Evolutionary conservation across 2,329 filamentous ascomycete genomes (phyloP), one percentile per base, ranked within the genome.

Genomic region (Pseudogymnoascus destructans): DNA sequence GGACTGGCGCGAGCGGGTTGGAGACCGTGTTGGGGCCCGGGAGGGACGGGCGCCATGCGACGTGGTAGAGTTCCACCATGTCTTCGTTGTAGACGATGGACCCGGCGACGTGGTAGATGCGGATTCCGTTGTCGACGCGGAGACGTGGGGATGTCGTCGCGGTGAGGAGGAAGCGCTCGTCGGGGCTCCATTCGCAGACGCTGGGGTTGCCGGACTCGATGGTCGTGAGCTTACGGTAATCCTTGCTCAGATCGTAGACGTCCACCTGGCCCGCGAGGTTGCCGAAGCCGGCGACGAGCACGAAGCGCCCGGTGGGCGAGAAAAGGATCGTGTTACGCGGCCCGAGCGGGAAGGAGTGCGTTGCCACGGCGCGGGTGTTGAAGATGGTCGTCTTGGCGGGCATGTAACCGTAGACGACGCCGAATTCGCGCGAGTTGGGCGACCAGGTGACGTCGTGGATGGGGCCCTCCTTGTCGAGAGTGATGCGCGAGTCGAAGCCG

Each of bases 371-470:
- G 63, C 89, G 85, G 66, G 86, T 82, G 72, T 96, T 96, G 81
- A 97, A 98, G 65, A 98, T 93, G 65, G 92, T 96, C 3, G 92
- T 93, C 79, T 97, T 97, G 59, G 93, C 89, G n/a, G 93, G 93
- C 90, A 96, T 97, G 73, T 89, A 97, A 61, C 93, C 93, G 70
- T 98, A 98, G 13, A 96, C 85, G 30, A 98, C 93, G 69, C 90
- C 92, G 68, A 98, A 98, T 73, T 97, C 92, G 75, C 90, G 95
- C 66, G 90, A 95, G 73, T 93, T 97, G 54, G 93, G 91, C 49
- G 90, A 96, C 93, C 93, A 98, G n/a, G 87, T 83, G 42, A 98
- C 92, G 70, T 98, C 93, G 72, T 97, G 92, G 66, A 97, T 96
- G 4, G 93, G 93, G 0, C 93, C 93, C 70, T 97, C 92, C 75